Conservation (phyloP, 2,329 filamentous ascomycete species). For the Mycogone perniciosa region DNA sequence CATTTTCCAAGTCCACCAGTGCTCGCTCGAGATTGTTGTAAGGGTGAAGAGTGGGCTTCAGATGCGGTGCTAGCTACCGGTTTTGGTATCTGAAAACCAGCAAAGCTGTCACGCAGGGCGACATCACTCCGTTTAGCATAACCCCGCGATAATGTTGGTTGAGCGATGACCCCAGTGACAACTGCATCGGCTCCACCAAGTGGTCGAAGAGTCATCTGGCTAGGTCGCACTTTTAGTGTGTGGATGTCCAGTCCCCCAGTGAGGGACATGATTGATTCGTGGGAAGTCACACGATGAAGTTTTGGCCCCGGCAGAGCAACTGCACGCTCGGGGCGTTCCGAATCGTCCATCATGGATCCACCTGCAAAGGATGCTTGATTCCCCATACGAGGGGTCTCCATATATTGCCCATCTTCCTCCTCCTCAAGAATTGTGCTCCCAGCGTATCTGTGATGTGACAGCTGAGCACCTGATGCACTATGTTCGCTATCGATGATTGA, state of each 20-base stretch:
- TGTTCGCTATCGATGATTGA: slow-evolving; percentile 29
- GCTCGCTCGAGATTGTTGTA: slow-evolving; percentile 20
- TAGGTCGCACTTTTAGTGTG: slow-evolving; percentile 67
- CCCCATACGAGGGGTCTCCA: not conserved
- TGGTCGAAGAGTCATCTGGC: slow-evolving; percentile 59
- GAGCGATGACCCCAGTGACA: slow-evolving; percentile 53
- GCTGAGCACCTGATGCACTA: slow-evolving; percentile 18
- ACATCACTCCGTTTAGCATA: slow-evolving; percentile 45
- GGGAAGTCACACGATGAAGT: slow-evolving; percentile 64
- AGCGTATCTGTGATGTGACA: slow-evolving; percentile 19
- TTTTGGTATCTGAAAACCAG: slow-evolving; percentile 30
- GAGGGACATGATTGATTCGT: slow-evolving; percentile 85
- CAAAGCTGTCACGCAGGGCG: slow-evolving; percentile 52
- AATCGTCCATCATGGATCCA: slow-evolving; percentile 23
- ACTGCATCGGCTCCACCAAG: slow-evolving; percentile 50
- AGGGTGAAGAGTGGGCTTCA: slow-evolving; percentile 22
- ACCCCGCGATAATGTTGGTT: slow-evolving; percentile 47
- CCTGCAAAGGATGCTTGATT: not conserved
- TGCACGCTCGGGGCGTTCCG: slow-evolving; percentile 27
- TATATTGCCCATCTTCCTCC: slow-evolving; percentile 27
- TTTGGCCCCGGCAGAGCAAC: slow-evolving; percentile 35
- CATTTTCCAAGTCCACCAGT: slow-evolving; percentile 34
- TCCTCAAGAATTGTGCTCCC: slow-evolving; percentile 33
- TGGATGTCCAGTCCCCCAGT: slow-evolving; percentile 87
- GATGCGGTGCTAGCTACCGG: slow-evolving; percentile 27